A percentile compares a stretch with the other conserved stretches of the same genome.
phyloP scores from a whole-genome alignment of 2,329 filamentous ascomycete species.

The Penicillium concentricum region DNA sequence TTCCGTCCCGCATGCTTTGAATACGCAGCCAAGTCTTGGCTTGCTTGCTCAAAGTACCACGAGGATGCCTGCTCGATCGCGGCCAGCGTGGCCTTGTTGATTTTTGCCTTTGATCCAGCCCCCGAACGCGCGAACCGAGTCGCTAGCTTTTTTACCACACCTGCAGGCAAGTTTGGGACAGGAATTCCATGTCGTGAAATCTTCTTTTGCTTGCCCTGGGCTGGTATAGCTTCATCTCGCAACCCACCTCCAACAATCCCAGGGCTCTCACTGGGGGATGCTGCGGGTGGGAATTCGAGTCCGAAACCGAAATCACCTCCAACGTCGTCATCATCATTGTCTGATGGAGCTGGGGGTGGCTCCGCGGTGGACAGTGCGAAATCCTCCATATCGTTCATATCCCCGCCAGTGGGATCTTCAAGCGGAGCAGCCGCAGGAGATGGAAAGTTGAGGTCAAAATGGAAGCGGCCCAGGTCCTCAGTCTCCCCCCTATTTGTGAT shows the following conservation, averaged over 20 bases:
- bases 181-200: slow-evolving; percentile 70
- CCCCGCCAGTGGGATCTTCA: slow-evolving; percentile 32
- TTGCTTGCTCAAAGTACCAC: slow-evolving; percentile 88
- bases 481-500: slow-evolving; percentile 41
- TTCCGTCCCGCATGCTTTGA: slow-evolving; percentile 79
- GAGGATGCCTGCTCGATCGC: slow-evolving; percentile 79
- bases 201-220: slow-evolving; percentile 51
- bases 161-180: slow-evolving; percentile 71
- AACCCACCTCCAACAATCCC: slow-evolving; percentile 37
- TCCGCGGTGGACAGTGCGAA: slow-evolving; percentile 35
- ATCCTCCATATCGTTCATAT: slow-evolving; percentile 35
- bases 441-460: slow-evolving; percentile 43
- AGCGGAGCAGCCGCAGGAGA: slow-evolving; percentile 33
- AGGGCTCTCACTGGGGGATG: slow-evolving; percentile 32
- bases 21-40: slow-evolving; percentile 76
- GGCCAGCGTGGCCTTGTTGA: slow-evolving; percentile 70
- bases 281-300: slow-evolving; percentile 28
- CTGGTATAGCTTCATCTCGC: slow-evolving; percentile 30
- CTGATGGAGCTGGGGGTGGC: slow-evolving; percentile 26
- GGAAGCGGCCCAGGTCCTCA: slow-evolving; percentile 43
- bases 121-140: slow-evolving; percentile 69
- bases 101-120: slow-evolving; percentile 64
- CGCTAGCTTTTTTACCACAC: slow-evolving; percentile 66
- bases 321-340: slow-evolving; percentile 21
- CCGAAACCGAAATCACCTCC: slow-evolving; percentile 35